Conservation (phyloP, 768 basidiomycete species). For the Pleurotus tuber-regium region DNA sequence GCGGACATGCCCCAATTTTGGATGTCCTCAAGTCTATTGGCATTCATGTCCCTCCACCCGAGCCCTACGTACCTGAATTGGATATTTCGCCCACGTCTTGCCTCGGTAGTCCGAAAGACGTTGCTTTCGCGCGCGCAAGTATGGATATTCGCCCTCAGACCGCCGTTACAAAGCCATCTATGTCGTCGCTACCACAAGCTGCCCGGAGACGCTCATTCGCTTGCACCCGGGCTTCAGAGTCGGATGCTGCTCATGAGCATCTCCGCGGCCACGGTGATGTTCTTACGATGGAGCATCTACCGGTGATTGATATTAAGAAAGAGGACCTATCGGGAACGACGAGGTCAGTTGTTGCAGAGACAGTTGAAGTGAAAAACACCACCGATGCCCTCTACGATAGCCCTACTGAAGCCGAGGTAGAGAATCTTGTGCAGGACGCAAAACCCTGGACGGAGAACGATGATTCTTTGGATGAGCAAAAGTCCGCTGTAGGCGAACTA, state of each 20-base stretch:
- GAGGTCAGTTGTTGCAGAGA: neutral
- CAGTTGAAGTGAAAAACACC: neutral
- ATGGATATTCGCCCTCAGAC: conserved; percentile 1
- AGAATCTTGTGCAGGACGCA: neutral
- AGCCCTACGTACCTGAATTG: neutral
- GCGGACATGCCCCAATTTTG: conserved; percentile 71
- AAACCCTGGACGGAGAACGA: too few relatives aligned
- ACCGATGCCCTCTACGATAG: neutral
- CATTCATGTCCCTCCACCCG: conserved; percentile 13
- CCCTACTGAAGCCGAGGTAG: neutral
- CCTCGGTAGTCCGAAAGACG: conserved; percentile 3
- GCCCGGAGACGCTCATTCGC: neutral
- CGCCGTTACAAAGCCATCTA: neutral
- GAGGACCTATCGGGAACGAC: neutral
- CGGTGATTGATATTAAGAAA: neutral
- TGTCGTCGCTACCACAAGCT: neutral
- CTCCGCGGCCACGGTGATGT: neutral
- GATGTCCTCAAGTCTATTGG: conserved; percentile 64
- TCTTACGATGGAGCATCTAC: neutral
- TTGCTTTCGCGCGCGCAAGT: neutral
- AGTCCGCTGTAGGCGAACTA: too few relatives aligned
- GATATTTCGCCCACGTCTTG: conserved; percentile 2
- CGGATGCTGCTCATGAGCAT: too few relatives aligned
- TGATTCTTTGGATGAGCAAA: too few relatives aligned
- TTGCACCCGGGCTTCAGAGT: neutral